phyloP scores from a whole-genome alignment of 352 stramenopile genomes.

The Paralagenidium karlingii region DNA sequence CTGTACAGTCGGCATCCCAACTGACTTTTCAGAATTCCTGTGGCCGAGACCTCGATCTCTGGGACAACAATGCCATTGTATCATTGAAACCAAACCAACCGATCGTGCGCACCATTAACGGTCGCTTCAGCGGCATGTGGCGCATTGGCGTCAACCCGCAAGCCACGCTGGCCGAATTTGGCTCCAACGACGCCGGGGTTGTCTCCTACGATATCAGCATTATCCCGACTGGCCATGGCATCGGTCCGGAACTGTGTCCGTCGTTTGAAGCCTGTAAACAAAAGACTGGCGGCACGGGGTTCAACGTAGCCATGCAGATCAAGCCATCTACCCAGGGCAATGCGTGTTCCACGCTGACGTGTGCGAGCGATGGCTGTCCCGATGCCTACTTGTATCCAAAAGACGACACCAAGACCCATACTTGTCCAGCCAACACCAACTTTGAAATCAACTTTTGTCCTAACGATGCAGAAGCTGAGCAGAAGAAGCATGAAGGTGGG shows the following conservation, averaged over 20 bases:
- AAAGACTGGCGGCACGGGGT: constrained; percentile 34
- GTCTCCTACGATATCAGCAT: constrained; percentile 45
- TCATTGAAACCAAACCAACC: too few relatives aligned
- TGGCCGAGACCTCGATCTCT: too few relatives aligned
- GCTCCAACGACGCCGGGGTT: constrained; percentile 17
- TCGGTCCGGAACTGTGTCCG: constrained; percentile 21
- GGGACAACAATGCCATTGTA: too few relatives aligned
- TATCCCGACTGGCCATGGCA: constrained; percentile 21
- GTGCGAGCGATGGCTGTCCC: constrained; percentile 16
- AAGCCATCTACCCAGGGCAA: constrained; percentile 7
- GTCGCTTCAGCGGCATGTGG: constrained; percentile 50
- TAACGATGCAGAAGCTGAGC: too few relatives aligned
- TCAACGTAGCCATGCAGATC: constrained; percentile 53
- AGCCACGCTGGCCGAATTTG: constrained; percentile 31
- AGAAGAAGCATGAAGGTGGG: too few relatives aligned
- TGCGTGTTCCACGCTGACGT: constrained; percentile 16
- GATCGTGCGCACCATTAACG: constrained; percentile 14
- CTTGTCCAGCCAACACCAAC: constrained; percentile 19
- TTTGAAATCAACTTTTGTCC: constrained; percentile 35
- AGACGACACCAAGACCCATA: constrained; percentile 35
- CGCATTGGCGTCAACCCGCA: constrained; percentile 12
- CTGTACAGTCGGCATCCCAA: too few relatives aligned
- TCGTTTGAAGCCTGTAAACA: constrained; percentile 32
- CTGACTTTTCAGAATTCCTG: too few relatives aligned
- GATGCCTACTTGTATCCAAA: constrained; percentile 39